Percentiles rank a stretch among this genome's conserved stretches.
phyloP scores from a whole-genome alignment of 768 basidiomycete species.

The Psilocybe tampanensis region DNA sequence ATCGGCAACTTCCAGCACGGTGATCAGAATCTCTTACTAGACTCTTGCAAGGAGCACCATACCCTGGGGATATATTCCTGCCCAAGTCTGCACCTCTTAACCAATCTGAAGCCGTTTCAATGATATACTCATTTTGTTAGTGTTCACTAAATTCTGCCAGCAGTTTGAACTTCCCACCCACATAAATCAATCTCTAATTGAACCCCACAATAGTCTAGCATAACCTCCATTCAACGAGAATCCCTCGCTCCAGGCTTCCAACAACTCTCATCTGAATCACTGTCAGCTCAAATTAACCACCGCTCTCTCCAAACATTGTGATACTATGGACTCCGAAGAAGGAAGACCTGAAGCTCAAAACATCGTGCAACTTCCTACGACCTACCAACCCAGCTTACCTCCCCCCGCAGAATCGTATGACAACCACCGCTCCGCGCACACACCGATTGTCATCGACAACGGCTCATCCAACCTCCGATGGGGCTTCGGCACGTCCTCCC shows the following conservation, averaged over 20 bases:
- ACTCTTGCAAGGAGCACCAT: too few relatives aligned
- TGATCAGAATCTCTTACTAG: too few relatives aligned
- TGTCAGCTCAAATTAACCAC: background rate
- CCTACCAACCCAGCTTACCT: conserved; percentile 26
- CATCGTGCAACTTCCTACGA: conserved; percentile 22
- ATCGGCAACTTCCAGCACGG: too few relatives aligned
- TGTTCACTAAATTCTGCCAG: too few relatives aligned
- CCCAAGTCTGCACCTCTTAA: too few relatives aligned
- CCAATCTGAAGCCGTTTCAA: too few relatives aligned
- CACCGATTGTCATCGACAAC: conserved; percentile 87
- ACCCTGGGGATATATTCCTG: too few relatives aligned
- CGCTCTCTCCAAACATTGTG: background rate
- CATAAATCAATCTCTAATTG: too few relatives aligned
- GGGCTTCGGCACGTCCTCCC: conserved; percentile 68
- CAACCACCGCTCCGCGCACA: conserved; percentile 46
- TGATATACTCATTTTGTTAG: too few relatives aligned
- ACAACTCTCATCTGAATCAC: background rate
- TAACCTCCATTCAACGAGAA: too few relatives aligned
- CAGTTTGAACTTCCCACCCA: too few relatives aligned
- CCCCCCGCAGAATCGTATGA: conserved; percentile 47
- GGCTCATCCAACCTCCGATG: conserved; percentile 83
- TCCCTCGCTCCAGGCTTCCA: background rate
- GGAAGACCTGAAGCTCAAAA: background rate
- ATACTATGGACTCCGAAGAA: conserved; percentile 7
- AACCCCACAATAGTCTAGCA: too few relatives aligned